Evolutionary conservation across 495 filamentous ascomycete genomes (phyloP), one percentile per base, ranked within the genome.

Genomic region (Glarea lozoyensis): DNA sequence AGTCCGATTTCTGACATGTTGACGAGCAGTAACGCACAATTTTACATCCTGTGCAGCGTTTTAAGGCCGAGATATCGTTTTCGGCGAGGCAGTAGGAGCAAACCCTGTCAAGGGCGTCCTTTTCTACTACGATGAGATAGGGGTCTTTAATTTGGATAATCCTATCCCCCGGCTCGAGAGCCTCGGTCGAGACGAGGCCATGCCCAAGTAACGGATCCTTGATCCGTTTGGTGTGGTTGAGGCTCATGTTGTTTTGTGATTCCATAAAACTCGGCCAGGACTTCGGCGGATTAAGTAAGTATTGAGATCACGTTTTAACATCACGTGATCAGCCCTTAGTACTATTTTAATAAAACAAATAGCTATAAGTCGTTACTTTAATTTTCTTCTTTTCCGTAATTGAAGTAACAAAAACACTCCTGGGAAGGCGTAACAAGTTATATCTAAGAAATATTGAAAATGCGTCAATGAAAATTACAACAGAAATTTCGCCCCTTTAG

Each of bases 1-100:
- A 82, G 59, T 78, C 68, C 4, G 61, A 51, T 29, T 64, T 66
- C 56, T 82, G 78, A 49, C 78, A 82, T 10, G 50, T 41, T 1
- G 49, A 21, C 33, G 60, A 60, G 56, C 78, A 82, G 59, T 81
- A 82, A 16, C 61, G 54, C 5, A 59, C 60, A 2, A 58, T 57
- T 21, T 59, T 60, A 59, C 78, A 82, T 11, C 58, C 60, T 0
- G 58, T 61, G 56, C 78, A 82, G 15, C 56, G 61, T 42, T 72
- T 59, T 12, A 64, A 23, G 10, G 17, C 19, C 12, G 10, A 9
- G 1, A 23, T 15, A 43, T 33, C 24, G 16, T 27, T 10, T 17
- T 45, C 44, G 7, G 32, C 18, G 30, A 56, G 33, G 38, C 32
- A 54, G 39, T 33, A 40, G 10, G 19, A 43, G n/a, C 37, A 48